Percentiles rank a stretch among this genome's conserved stretches.
Conservation (phyloP, 2,329 filamentous ascomycete genomes). For the Magnaporthiopsis rhizophila region DNA sequence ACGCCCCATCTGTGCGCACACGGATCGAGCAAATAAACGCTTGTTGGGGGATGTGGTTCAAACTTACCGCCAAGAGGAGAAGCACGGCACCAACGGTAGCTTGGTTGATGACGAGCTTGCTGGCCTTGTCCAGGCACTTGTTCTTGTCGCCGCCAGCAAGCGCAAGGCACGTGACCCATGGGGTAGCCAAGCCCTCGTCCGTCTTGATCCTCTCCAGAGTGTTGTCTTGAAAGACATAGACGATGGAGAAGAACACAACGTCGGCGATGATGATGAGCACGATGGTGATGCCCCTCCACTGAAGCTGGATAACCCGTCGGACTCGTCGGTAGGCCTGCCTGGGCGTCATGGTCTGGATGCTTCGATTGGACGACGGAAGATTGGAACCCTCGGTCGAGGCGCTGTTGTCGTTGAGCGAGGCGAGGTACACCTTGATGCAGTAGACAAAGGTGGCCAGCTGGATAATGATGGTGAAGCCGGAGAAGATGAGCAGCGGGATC, state of each 20-base stretch:
- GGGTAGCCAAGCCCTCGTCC: slow-evolving; percentile 41
- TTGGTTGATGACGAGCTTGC: slow-evolving; percentile 61
- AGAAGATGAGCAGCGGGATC: slow-evolving; percentile 76
- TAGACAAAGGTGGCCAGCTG: slow-evolving; percentile 84
- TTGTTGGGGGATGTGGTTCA: not conserved
- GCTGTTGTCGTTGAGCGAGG: slow-evolving; percentile 67
- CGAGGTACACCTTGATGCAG: slow-evolving; percentile 91
- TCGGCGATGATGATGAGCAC: slow-evolving; percentile 85
- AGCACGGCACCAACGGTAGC: slow-evolving; percentile 74
- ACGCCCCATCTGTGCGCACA: too few relatives aligned
- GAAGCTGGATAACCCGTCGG: slow-evolving; percentile 76
- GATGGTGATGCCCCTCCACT: slow-evolving; percentile 89
- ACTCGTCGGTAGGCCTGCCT: slow-evolving; percentile 83
- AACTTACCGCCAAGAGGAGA: slow-evolving; percentile 67
- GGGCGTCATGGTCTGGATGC: slow-evolving; percentile 68
- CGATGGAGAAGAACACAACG: slow-evolving; percentile 86
- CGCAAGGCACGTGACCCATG: slow-evolving; percentile 70
- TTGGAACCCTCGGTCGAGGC: slow-evolving; percentile 63
- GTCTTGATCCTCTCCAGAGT: slow-evolving; percentile 53
- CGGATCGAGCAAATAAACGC: not conserved
- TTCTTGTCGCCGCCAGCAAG: slow-evolving; percentile 50
- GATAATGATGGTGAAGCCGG: slow-evolving; percentile 63
- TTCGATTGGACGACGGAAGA: slow-evolving; percentile 68
- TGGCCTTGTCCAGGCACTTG: slow-evolving; percentile 54
- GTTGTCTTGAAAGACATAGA: slow-evolving; percentile 84